Conservation (phyloP, 805 yeast genomes). For the Teunomyces gatunensis region DNA sequence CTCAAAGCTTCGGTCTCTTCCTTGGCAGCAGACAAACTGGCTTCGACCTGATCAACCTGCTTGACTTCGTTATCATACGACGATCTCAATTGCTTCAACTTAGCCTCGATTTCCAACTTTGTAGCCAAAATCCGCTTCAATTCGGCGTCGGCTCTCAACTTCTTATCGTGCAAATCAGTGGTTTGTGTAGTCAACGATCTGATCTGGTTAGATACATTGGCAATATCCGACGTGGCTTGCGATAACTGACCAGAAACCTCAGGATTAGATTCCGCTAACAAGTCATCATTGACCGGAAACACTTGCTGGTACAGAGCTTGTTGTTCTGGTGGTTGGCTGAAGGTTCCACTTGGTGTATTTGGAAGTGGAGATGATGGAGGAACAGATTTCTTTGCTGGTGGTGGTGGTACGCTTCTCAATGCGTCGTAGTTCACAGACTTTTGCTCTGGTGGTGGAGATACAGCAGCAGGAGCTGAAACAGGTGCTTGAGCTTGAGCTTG, state of each 20-base stretch:
- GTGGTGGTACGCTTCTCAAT: slow-evolving; percentile 46
- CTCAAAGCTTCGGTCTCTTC: slow-evolving; percentile 67
- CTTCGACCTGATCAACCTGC: slow-evolving; percentile 72
- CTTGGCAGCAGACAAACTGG: slow-evolving; percentile 53
- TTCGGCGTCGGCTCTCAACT: slow-evolving; percentile 73
- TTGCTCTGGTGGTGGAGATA: slow-evolving; percentile 13
- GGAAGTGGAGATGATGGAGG: slow-evolving; percentile 16
- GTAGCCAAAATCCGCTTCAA: slow-evolving; percentile 61
- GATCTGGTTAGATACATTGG: slow-evolving; percentile 82
- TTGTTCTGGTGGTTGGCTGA: neutral
- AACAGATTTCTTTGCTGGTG: slow-evolving; percentile 28
- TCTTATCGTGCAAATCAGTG: slow-evolving; percentile 63
- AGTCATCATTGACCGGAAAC: slow-evolving; percentile 37
- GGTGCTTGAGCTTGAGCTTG: slow-evolving; percentile 9
- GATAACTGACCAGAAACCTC: slow-evolving; percentile 68
- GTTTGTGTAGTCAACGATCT: slow-evolving; percentile 77
- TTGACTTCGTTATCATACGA: slow-evolving; percentile 77
- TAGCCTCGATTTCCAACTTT: slow-evolving; percentile 71
- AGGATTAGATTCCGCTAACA: slow-evolving; percentile 49
- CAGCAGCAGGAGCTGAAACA: slow-evolving; percentile 25
- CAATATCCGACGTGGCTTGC: slow-evolving; percentile 79
- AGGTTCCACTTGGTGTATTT: slow-evolving; percentile 13
- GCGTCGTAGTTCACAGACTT: slow-evolving; percentile 48
- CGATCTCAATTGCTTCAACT: slow-evolving; percentile 61
- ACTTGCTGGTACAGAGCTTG: slow-evolving; percentile 3